Evolutionary conservation across 805 yeast species (phyloP), one percentile per base, ranked within the genome.

Genomic region (Candida vaughaniae): DNA sequence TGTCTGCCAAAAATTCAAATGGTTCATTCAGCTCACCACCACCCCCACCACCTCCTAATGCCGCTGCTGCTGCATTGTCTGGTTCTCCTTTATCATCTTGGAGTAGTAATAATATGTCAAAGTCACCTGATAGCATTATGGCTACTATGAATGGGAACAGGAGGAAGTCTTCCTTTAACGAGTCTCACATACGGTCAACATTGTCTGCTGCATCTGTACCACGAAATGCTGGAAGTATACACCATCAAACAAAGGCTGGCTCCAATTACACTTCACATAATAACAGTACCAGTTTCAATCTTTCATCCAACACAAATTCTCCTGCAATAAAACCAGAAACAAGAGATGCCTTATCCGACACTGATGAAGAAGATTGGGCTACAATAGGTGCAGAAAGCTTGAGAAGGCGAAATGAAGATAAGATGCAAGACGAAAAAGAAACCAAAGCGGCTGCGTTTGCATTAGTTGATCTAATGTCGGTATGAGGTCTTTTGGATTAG

Each of bases 331-430:
- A 30, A 16, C 30, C 29, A 3, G 22, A 31, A 6, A 26, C 22
- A 5, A 27, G 19, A 16, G 12, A 14, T 12, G 6, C 16, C 30
- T 90, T 97, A 0, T 29, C 35, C 29, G 95, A 87, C 52, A 91
- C 99, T 0, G 99, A 91, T 59, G 98, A 91, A 55, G 99, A 91
- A 60, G 98, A 91, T 60, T 91, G 99, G 99, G 85, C 81, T 44
- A 65, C 88, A 0, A 82, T 90, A 36, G 97, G 97, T 1, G 89
- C 96, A 0, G 82, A 76, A 25, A 66, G 77, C 29, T 64, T 88
- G 38, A 65, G 85, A 31, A 62, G 51, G 42, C 48, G 55, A 6
- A 38, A 35, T 31, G 36, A 31, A 31, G 36, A 33, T 4, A 32
- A 16, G 29, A n/a, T 16, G 16, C 59, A 53, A 23, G 71, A 65